A percentile compares a stretch with the other conserved stretches of the same genome.
Evolutionary conservation across 768 basidiomycete genomes (phyloP).

Genomic region (Boletus vinaceobasis): DNA sequence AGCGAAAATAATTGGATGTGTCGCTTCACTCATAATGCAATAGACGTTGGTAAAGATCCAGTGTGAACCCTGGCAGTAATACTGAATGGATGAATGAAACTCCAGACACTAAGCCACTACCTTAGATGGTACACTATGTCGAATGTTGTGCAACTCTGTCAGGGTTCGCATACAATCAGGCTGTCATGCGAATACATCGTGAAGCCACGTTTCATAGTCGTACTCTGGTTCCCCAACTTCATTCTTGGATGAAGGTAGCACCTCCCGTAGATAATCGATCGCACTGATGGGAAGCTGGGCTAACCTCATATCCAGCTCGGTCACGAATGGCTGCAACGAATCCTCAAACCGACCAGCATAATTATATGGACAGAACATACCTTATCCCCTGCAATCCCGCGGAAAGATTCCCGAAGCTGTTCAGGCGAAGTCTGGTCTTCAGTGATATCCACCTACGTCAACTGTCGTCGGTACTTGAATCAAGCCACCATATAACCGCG

Average conservation of each 20-base stretch:
- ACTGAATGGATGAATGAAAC: neutral
- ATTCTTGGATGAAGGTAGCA: constrained; percentile 62
- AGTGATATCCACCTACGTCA: constrained; percentile 79
- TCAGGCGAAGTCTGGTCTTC: constrained; percentile 94
- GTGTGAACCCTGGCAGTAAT: neutral
- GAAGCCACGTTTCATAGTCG: constrained; percentile 81
- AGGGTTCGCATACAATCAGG: neutral
- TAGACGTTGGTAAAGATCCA: neutral
- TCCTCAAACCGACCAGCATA: neutral
- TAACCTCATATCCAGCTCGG: constrained; percentile 86
- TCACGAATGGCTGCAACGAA: constrained; percentile 73
- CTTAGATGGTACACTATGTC: neutral
- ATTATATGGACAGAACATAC: constrained; percentile 36
- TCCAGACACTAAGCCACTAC: neutral
- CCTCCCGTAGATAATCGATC: constrained; percentile 78
- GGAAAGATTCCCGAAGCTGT: constrained; percentile 91
- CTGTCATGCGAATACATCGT: constrained; percentile 65
- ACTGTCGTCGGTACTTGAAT: neutral
- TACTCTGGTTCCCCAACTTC: constrained; percentile 64
- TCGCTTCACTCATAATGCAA: constrained; percentile 13
- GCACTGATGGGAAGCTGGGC: constrained; percentile 74
- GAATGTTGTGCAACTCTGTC: neutral
- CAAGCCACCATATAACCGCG: neutral
- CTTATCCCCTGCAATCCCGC: constrained; percentile 87
- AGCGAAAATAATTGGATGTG: constrained; percentile 17